These are phyloP conservation scores for Leccinum fuscescens DNA, from an alignment of 1,284 basidiomycete species.

Conservation along the genomic window DNA sequence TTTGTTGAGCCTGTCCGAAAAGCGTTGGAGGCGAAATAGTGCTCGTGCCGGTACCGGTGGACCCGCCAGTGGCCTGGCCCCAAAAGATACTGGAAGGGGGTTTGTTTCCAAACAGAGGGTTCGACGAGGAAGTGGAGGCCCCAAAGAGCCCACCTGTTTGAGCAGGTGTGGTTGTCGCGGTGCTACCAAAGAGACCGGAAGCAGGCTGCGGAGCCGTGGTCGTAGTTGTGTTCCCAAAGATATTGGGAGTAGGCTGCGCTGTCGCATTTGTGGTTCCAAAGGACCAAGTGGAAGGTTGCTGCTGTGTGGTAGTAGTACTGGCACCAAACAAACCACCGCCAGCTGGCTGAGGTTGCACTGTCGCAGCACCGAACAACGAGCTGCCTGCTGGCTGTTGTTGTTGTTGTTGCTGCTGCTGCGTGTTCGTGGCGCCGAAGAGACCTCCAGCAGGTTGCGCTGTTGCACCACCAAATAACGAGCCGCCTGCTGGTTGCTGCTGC, in stretches of 20 bases:
- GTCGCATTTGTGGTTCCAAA: conserved; percentile 21
- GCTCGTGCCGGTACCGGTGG: conserved; percentile 18
- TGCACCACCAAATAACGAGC: conserved; percentile 13
- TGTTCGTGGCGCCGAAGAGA: conserved; percentile 21
- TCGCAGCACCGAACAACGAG: conserved; percentile 14
- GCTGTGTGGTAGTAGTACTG: conserved; percentile 14
- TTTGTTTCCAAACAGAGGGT: conserved; percentile 30
- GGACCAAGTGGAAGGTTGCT: conserved; percentile 14
- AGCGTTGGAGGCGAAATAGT: conserved; percentile 25
- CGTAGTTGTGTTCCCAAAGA: conserved; percentile 15
- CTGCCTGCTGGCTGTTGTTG: conserved; percentile 10
- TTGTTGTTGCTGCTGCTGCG: conserved; percentile 10
- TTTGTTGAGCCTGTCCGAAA: conserved; percentile 34
- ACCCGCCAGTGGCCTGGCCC: conserved; percentile 6
- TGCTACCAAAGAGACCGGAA: conserved; percentile 12
- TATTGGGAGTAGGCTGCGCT: conserved; percentile 18
- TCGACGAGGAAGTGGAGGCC: conserved; percentile 16
- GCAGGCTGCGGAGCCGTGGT: conserved; percentile 17
- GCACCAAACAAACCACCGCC: conserved; percentile 27
- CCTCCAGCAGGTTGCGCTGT: conserved; percentile 17
- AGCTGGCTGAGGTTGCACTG: conserved; percentile 17
- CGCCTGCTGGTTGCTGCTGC: conserved; percentile 19
- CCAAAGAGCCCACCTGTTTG: conserved; percentile 23
- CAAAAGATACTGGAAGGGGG: conserved; percentile 22
- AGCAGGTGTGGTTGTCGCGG: conserved; percentile 11